These are phyloP conservation scores for Staphylotrichum tortipilum DNA, from an alignment of 495 filamentous ascomycete genomes.

Conservation along the genomic window DNA sequence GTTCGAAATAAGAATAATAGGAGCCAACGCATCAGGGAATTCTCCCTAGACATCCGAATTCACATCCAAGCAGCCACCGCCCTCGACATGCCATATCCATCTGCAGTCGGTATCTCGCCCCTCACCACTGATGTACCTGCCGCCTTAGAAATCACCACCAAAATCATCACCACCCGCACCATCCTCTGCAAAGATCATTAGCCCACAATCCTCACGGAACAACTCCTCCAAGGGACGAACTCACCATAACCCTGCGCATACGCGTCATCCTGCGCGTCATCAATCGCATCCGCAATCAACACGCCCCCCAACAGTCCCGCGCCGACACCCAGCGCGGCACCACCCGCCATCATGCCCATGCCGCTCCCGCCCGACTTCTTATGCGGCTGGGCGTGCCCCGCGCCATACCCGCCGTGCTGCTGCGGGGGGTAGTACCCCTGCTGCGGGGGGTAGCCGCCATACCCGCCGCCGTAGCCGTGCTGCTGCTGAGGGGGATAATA, in stretches of 20 bases:
- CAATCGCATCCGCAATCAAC: constrained; percentile 56
- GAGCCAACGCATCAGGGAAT: no score
- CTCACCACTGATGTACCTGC: no score
- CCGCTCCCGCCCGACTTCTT: constrained; percentile 36
- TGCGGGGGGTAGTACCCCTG: neutral
- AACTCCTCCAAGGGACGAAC: constrained; percentile 1
- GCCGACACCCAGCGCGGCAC: constrained; percentile 66
- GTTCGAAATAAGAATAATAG: no score
- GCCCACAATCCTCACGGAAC: neutral
- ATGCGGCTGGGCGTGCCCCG: constrained; percentile 13
- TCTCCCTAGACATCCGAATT: no score
- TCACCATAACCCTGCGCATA: constrained; percentile 39
- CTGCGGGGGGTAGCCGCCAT: constrained; percentile 9
- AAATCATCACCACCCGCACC: constrained; percentile 31
- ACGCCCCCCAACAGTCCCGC: constrained; percentile 67
- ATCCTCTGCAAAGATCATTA: constrained; percentile 24
- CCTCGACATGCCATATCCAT: no score
- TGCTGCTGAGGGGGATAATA: constrained; percentile 1
- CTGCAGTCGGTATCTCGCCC: no score
- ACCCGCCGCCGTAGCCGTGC: constrained; percentile 21
- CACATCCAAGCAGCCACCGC: no score
- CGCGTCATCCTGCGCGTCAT: constrained; percentile 48
- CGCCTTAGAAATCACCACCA: constrained; percentile 46
- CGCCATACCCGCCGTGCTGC: constrained; percentile 19
- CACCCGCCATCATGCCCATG: constrained; percentile 56